Evolutionary conservation across 805 yeast genomes (phyloP).

Genomic region (Sungouiella blattae): DNA sequence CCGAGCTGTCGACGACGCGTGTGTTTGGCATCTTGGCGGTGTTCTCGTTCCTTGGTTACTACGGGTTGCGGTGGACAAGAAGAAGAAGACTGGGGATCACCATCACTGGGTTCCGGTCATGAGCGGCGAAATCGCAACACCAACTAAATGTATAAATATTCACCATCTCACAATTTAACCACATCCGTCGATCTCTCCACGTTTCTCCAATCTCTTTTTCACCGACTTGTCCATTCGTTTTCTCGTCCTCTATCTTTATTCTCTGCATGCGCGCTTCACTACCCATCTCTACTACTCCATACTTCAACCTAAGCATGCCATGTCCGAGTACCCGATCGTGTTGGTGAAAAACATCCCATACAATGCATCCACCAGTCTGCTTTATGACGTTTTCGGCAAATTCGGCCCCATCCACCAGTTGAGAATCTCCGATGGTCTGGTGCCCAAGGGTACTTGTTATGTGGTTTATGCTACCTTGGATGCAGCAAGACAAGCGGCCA

Average conservation of each 20-base stretch:
- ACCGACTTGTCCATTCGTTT: background rate
- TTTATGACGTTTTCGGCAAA: conserved; percentile 51
- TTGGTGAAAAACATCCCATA: conserved; percentile 59
- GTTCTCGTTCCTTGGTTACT: background rate
- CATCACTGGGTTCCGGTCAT: background rate
- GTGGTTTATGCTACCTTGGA: conserved; percentile 48
- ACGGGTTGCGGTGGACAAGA: background rate
- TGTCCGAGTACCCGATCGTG: conserved; percentile 41
- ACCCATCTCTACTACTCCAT: background rate
- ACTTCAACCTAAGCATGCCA: conserved; percentile 1
- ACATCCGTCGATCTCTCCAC: too few relatives aligned
- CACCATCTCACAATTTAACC: background rate
- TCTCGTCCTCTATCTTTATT: too few relatives aligned
- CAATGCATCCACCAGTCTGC: conserved; percentile 40
- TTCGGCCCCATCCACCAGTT: conserved; percentile 58
- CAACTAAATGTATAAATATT: too few relatives aligned
- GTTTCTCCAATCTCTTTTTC: too few relatives aligned
- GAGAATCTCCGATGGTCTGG: conserved; percentile 30
- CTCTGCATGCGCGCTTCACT: background rate
- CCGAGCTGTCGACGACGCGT: too few relatives aligned
- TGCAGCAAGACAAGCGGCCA: conserved; percentile 49
- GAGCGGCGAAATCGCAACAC: too few relatives aligned
- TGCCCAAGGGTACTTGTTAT: conserved; percentile 45
- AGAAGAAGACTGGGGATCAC: background rate
- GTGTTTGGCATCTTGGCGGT: background rate